Base-by-base conservation (phyloP, 2,329 filamentous ascomycete species). In the Xylaria sp. region DNA sequence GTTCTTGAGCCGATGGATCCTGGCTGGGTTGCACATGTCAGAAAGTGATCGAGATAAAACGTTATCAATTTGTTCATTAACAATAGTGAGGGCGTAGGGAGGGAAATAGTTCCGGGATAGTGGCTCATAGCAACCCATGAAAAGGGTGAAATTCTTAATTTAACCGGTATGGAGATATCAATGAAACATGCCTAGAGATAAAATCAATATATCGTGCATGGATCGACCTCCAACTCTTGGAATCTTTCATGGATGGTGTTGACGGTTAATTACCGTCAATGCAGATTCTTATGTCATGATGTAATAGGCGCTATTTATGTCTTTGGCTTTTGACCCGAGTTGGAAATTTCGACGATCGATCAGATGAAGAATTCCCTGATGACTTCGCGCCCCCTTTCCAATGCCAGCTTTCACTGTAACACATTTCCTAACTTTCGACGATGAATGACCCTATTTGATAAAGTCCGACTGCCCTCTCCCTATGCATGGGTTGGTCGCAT, bases 301-400 rank as follows among this genome's bases (percentile, higher is more conserved):
- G 62, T 48, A 57, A 65, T 42, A 7, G 17, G 51, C 58, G 31
- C n/a, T 28, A 62, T 48, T 40, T 13, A 51, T 31, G 28, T 20
- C 44, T 59, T 48, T 51, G 26, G 26, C 6, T 38, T 59, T n/a
- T 17, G 40, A 61, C 28, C n/a, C 6, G 40, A 49, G 38, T 20
- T 60, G 15, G 40, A 31, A 51, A 48, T 42, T 51, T 54, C 42
- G 42, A 46, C n/a, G 51, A 65, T 68, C n/a, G 44, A 65, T 68
- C 48, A 58, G 33, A 58, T 38, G 33, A 42, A 31, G 6, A 20
- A 13, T 53, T n/a, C 31, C 20, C 33, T 33, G 33, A 6, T 11
- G 11, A 5, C 7, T 40, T 46, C 49, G 28, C 58, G 23, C 33
- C 49, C 11, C 42, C 33, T 33, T 49, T 26, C 46, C n/a, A 11